Evolutionary conservation across 1,284 basidiomycete species (phyloP), one percentile per base, ranked within the genome.

Genomic region (Laetiporus sulphureus): DNA sequence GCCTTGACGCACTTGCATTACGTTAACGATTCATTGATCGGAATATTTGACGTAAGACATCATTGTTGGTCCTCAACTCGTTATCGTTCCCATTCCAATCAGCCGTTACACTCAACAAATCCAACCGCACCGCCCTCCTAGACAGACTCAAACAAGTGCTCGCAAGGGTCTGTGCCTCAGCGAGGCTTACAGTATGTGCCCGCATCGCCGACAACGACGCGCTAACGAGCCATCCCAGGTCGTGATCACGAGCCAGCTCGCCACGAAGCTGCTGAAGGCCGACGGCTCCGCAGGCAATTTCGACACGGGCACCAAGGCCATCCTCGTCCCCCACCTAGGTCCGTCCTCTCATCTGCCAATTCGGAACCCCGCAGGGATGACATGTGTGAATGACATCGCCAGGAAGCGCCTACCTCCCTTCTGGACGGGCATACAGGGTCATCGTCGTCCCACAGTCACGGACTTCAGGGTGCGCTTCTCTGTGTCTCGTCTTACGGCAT

Each of bases 281-380:
- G 77, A 84, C 53, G 84, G 83, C 34, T 65, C 74, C 16, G 51
- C 69, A 21, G 79, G 77, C 38, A 82, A 63, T 36, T 84, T 80
- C 48, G 77, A 83, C 45, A 73, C 73, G 32, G 80, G 77, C 20
- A 68, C 71, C 21, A 74, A 63, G 50, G 79, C 74, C 13, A 59
- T 83, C 36, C 73, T 86, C 70, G 64, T 75, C 34, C 82, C 83
- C 33, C 72, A 75, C 47, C 70, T 83, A 50, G 75, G 83, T 79
- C 52, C 41, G 57, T 56, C 36, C 16, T 37, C 44, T 24, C 37
- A 27, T 25, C 15, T 24, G 18, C 40, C 20, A 24, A 35, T 24
- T 30, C 40, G 23, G 34, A 41, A 30, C 19, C 23, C 20, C 40
- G 27, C 25, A 4, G 15, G 16, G 25, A 16, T 24, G 22, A 23